Evolutionary conservation across 345 rosid genomes (phyloP).

Genomic region (Excoecaria cochinchinensis): DNA sequence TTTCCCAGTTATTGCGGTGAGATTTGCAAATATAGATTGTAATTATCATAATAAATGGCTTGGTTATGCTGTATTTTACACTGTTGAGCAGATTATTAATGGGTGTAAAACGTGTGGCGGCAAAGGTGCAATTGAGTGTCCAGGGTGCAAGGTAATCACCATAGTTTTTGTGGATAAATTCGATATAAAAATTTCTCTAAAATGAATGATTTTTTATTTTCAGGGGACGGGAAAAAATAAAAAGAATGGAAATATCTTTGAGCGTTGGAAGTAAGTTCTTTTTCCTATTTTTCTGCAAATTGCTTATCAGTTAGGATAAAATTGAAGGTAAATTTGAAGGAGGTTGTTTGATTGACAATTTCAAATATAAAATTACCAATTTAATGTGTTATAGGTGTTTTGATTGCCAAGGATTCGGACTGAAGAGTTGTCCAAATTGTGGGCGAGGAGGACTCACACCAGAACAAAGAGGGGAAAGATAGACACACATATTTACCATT

Average conservation of each 20-base stretch:
- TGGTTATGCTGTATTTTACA: background rate
- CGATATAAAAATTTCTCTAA: no score
- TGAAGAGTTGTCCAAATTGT: slow-evolving; percentile 68
- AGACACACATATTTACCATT: background rate
- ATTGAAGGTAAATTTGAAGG: background rate
- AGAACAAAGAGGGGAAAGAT: slow-evolving; percentile 6
- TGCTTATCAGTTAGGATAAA: background rate
- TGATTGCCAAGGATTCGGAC: slow-evolving; percentile 82
- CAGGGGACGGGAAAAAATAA: slow-evolving; percentile 79
- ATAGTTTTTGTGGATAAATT: no score
- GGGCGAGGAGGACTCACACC: slow-evolving; percentile 61
- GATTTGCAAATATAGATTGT: no score
- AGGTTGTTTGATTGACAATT: background rate
- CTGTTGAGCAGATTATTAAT: slow-evolving; percentile 43
- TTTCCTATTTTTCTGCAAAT: background rate
- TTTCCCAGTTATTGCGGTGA: no score
- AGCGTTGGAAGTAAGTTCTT: slow-evolving; percentile 77
- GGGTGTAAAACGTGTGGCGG: slow-evolving; percentile 60
- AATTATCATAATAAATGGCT: no score
- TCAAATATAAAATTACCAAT: background rate
- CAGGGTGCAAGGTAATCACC: slow-evolving; percentile 65
- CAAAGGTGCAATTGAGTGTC: slow-evolving; percentile 75
- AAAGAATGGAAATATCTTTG: slow-evolving; percentile 80
- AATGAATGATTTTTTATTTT: background rate
- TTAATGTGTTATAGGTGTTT: slow-evolving; percentile 49